Percentiles rank a stretch among this genome's conserved stretches.
Conservation (phyloP, 176 grass and related monocot species). For the Leersia perrieri region DNA sequence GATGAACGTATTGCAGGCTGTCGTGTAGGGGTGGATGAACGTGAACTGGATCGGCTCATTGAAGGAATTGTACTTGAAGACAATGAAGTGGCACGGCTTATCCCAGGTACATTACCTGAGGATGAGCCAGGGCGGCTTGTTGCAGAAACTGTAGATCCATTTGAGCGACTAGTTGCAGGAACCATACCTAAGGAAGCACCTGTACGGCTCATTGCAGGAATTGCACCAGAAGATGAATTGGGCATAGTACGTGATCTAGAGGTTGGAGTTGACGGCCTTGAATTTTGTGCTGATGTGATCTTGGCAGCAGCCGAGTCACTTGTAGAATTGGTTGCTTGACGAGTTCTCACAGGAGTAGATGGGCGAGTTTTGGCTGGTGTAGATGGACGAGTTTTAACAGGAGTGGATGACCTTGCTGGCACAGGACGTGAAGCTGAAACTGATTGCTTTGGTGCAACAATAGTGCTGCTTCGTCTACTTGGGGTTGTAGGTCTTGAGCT, state of each 20-base stretch:
- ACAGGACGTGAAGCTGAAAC: slow-evolving; percentile 58
- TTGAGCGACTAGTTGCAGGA: slow-evolving; percentile 35
- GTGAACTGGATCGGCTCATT: slow-evolving; percentile 56
- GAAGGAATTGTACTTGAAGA: slow-evolving; percentile 48
- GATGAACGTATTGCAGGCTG: slow-evolving; percentile 52
- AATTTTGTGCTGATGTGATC: slow-evolving; percentile 43
- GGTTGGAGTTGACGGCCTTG: slow-evolving; percentile 79
- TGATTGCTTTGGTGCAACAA: slow-evolving; percentile 48
- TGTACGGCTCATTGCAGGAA: slow-evolving; percentile 35
- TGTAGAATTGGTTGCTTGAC: slow-evolving; percentile 38
- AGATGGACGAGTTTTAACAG: slow-evolving; percentile 60
- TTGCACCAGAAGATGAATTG: slow-evolving; percentile 44
- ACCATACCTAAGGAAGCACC: slow-evolving; percentile 18
- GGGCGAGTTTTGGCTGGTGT: slow-evolving; percentile 65
- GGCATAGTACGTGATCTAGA: slow-evolving; percentile 43
- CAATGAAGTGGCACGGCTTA: slow-evolving; percentile 40
- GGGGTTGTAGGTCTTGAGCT: slow-evolving; percentile 85
- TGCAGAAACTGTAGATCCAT: slow-evolving; percentile 35
- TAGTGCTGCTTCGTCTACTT: slow-evolving; percentile 47
- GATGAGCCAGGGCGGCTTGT: slow-evolving; percentile 32
- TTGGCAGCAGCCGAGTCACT: slow-evolving; percentile 39
- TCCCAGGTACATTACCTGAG: slow-evolving; percentile 42
- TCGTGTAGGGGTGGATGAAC: slow-evolving; percentile 75
- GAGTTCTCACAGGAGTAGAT: slow-evolving; percentile 60
- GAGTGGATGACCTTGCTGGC: slow-evolving; percentile 68